Conservation (phyloP, 2,329 filamentous ascomycete species). For the Aspergillus glaucus region DNA sequence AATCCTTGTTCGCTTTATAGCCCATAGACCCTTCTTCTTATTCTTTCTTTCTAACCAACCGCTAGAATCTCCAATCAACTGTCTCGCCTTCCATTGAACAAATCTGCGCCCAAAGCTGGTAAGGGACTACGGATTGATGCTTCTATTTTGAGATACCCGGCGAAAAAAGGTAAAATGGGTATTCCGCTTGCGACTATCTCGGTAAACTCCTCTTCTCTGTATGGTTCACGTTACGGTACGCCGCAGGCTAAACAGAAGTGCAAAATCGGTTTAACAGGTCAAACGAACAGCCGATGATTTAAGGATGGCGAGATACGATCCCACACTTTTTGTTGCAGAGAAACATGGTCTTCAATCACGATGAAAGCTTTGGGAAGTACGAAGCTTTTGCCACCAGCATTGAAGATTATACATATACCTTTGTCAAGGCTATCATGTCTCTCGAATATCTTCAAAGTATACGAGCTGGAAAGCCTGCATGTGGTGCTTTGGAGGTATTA, state of each 20-base stretch:
- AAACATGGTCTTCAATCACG: constrained; percentile 1
- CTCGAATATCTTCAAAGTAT: background rate
- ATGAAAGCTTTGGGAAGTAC: background rate
- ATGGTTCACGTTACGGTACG: background rate
- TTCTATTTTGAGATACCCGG: background rate
- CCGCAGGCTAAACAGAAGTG: background rate
- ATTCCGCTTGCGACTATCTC: background rate
- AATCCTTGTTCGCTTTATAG: background rate
- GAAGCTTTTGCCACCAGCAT: background rate
- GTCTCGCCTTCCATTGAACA: background rate
- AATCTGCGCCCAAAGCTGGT: background rate
- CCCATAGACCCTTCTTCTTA: background rate
- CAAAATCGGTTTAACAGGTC: background rate
- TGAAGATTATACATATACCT: background rate
- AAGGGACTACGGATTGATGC: background rate
- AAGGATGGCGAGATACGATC: constrained; percentile 2
- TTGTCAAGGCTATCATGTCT: background rate
- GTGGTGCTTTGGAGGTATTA: background rate
- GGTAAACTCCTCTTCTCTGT: background rate
- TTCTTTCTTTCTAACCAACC: background rate
- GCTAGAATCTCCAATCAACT: background rate
- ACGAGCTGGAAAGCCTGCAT: background rate
- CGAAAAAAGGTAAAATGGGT: background rate
- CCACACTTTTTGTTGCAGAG: background rate
- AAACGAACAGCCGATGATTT: background rate